These are phyloP conservation scores for Malania oleifera DNA, from an alignment of 164 flowering plant species.

Conservation along the genomic window DNA sequence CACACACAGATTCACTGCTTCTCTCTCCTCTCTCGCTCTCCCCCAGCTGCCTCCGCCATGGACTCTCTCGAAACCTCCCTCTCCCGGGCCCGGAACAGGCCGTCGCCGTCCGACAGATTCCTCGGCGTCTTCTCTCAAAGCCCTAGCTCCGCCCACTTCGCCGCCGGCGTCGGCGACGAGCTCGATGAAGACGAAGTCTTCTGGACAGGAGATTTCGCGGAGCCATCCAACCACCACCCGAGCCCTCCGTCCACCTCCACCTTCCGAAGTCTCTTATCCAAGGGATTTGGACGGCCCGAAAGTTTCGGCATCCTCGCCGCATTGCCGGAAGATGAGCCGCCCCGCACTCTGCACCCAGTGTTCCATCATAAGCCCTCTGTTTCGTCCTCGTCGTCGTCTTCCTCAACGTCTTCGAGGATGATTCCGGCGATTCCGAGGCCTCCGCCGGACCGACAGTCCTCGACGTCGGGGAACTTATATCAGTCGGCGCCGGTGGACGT, in stretches of 20 bases:
- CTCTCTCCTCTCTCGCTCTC: background rate
- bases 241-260: slow-evolving; percentile 1
- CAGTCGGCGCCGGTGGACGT: slow-evolving; percentile 3
- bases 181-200: slow-evolving; percentile 41
- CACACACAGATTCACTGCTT: no score
- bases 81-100: background rate
- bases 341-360: background rate
- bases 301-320: slow-evolving; percentile 31
- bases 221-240: background rate
- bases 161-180: slow-evolving; percentile 18
- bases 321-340: slow-evolving; percentile 5
- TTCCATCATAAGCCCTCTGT: background rate
- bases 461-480: background rate
- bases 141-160: slow-evolving; percentile 10
- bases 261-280: slow-evolving; percentile 1
- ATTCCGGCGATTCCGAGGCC: slow-evolving; percentile 25
- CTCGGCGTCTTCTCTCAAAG: background rate
- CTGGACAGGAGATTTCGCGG: slow-evolving; percentile 16
- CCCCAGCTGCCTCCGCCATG: background rate
- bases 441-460: slow-evolving; percentile 16
- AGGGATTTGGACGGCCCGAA: slow-evolving; percentile 2
- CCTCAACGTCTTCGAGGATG: slow-evolving; percentile 20
- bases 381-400: slow-evolving; percentile 17
- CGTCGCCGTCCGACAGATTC: background rate
- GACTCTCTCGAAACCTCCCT: background rate